phyloP scores from a whole-genome alignment of 2,329 filamentous ascomycete genomes.

The Diplocarpon rosae region DNA sequence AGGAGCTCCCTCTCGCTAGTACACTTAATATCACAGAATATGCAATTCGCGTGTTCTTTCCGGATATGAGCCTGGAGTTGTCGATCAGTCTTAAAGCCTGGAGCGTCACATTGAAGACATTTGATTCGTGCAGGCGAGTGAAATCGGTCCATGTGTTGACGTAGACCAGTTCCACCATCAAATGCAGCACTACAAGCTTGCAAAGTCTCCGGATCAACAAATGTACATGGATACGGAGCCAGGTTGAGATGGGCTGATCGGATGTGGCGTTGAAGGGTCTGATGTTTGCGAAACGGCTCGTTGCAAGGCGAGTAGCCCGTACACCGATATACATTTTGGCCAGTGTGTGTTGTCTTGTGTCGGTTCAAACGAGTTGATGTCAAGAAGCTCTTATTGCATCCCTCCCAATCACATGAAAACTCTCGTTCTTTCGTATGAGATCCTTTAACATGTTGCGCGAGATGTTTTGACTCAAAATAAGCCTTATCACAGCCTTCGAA shows the following conservation, averaged over 20 bases:
- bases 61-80: slow-evolving; percentile 65
- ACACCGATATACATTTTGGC: slow-evolving; percentile 65
- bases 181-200: slow-evolving; percentile 57
- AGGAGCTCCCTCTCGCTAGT: slow-evolving; percentile 56
- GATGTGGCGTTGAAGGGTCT: slow-evolving; percentile 76
- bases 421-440: slow-evolving; percentile 63
- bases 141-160: slow-evolving; percentile 56
- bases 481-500: slow-evolving; percentile 65
- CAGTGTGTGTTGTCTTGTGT: slow-evolving; percentile 69
- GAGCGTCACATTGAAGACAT: slow-evolving; percentile 59
- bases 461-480: slow-evolving; percentile 77
- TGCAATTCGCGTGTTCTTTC: slow-evolving; percentile 63
- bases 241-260: slow-evolving; percentile 62
- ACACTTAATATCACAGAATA: slow-evolving; percentile 61
- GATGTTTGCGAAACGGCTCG: slow-evolving; percentile 75
- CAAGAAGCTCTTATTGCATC: slow-evolving; percentile 71
- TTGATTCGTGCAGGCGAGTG: slow-evolving; percentile 64
- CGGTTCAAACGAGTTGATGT: slow-evolving; percentile 68
- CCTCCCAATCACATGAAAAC: slow-evolving; percentile 59
- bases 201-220: slow-evolving; percentile 41
- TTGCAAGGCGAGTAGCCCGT: slow-evolving; percentile 58
- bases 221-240: slow-evolving; percentile 59
- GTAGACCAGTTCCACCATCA: slow-evolving; percentile 59
- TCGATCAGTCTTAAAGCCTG: slow-evolving; percentile 56
- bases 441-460: slow-evolving; percentile 75